These are phyloP conservation scores for Letharia lupina DNA, from an alignment of 495 filamentous ascomycete genomes.

Conservation along the genomic window DNA sequence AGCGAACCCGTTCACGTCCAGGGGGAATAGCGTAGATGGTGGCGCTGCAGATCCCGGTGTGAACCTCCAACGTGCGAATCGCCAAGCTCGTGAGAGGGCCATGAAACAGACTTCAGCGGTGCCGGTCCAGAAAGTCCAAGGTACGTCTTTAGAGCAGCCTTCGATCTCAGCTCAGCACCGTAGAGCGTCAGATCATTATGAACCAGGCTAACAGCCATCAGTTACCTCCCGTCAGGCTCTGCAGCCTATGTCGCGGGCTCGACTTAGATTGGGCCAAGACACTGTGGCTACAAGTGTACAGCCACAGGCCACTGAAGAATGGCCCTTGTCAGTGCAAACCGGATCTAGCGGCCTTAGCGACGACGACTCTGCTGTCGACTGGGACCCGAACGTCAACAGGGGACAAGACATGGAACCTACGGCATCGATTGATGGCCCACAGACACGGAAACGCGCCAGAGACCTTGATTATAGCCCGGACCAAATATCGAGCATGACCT, in stretches of 20 bases:
- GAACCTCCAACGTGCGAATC: not conserved
- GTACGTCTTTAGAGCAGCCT: not conserved
- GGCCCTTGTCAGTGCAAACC: not conserved
- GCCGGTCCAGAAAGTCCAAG: not conserved
- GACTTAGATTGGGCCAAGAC: not conserved
- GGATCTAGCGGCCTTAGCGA: not conserved
- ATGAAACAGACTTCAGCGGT: not conserved
- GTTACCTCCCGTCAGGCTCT: not conserved
- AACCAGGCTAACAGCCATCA: not conserved
- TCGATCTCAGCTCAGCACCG: not conserved
- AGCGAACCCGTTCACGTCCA: not conserved
- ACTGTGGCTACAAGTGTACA: not conserved
- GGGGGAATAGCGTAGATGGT: not conserved
- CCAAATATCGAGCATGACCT: conserved; percentile 45
- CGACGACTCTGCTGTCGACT: not conserved
- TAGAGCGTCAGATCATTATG: not conserved
- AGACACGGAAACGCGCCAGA: conserved; percentile 23
- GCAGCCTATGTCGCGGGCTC: not conserved
- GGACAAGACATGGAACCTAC: not conserved
- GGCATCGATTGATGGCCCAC: not conserved
- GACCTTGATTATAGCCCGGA: conserved; percentile 46
- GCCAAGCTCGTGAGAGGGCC: not conserved
- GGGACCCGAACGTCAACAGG: not conserved
- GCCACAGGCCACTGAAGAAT: not conserved
- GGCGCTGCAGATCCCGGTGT: not conserved